Evolutionary conservation across 2,329 filamentous ascomycete genomes (phyloP).

Genomic region (Monosporascus sp.): DNA sequence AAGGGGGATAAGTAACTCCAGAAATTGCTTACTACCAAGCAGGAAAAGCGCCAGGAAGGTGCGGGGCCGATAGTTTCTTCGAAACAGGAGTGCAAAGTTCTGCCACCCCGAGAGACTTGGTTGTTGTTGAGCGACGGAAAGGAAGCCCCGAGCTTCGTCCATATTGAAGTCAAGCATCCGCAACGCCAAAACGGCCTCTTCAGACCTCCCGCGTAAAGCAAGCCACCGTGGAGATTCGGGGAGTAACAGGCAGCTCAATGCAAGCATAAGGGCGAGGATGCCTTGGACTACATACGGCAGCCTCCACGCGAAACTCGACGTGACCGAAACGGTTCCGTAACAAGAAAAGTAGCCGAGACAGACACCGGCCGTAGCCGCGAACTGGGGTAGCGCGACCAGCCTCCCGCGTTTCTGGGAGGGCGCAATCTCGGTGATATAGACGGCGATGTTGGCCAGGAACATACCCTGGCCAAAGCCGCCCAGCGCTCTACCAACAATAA

Average conservation of each 20-base stretch:
- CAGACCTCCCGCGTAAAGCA: slow-evolving; percentile 37
- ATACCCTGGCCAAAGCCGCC: slow-evolving; percentile 56
- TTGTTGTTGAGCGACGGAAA: slow-evolving; percentile 23
- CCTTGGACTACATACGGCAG: slow-evolving; percentile 48
- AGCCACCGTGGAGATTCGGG: slow-evolving; percentile 57
- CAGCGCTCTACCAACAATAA: slow-evolving; percentile 49
- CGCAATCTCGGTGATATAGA: slow-evolving; percentile 59
- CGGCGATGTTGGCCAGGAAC: slow-evolving; percentile 50
- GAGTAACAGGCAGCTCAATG: slow-evolving; percentile 35
- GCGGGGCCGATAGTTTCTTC: slow-evolving; percentile 29
- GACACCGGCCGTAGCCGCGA: slow-evolving; percentile 45
- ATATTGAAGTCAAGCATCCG: slow-evolving; percentile 37
- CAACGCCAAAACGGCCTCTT: slow-evolving; percentile 39
- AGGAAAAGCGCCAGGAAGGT: slow-evolving; percentile 33
- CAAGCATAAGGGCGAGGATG: slow-evolving; percentile 33
- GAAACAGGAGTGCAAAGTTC: slow-evolving; percentile 28
- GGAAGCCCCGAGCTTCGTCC: slow-evolving; percentile 42
- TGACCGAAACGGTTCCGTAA: slow-evolving; percentile 46
- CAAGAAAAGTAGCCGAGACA: slow-evolving; percentile 55
- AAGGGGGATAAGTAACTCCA: background rate
- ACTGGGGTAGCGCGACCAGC: slow-evolving; percentile 47
- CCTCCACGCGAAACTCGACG: slow-evolving; percentile 48
- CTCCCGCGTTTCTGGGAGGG: slow-evolving; percentile 44
- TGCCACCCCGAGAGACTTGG: slow-evolving; percentile 27
- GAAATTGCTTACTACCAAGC: background rate